Evolutionary conservation across 2,329 filamentous ascomycete genomes (phyloP).

Genomic region (Cadophora luteo-olivacea): DNA sequence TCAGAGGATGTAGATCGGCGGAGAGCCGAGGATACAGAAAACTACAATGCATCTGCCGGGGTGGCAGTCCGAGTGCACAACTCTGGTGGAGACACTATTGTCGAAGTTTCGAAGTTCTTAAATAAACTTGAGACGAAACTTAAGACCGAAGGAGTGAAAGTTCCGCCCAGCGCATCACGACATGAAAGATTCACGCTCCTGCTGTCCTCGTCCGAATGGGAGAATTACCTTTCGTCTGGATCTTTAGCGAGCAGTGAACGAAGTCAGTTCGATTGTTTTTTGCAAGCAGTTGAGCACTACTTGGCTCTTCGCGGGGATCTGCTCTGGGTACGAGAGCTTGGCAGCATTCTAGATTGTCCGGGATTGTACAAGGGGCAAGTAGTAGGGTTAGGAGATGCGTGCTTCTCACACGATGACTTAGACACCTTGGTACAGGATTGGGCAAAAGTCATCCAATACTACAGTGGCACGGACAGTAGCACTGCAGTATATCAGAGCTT

Average conservation of each 20-base stretch:
- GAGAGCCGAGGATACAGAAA: slow-evolving; percentile 20
- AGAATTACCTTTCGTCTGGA: background rate
- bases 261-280: background rate
- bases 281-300: background rate
- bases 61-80: background rate
- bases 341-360: background rate
- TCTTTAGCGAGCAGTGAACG: background rate
- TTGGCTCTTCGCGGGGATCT: background rate
- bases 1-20: slow-evolving; percentile 12
- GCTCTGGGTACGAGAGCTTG: background rate
- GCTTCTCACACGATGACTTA: background rate
- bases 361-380: background rate
- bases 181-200: background rate
- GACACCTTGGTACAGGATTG: background rate
- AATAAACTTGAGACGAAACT: background rate
- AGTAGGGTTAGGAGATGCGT: background rate
- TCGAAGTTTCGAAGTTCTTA: background rate
- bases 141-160: background rate
- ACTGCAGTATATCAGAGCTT: too few relatives aligned
- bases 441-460: background rate
- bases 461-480: background rate
- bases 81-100: background rate
- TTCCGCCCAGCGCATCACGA: background rate
- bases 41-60: slow-evolving; percentile 17
- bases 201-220: background rate